Percentiles rank a stretch among this genome's conserved stretches.
Evolutionary conservation across 2,329 filamentous ascomycete genomes (phyloP).

Genomic region (Exophiala viscosa): DNA sequence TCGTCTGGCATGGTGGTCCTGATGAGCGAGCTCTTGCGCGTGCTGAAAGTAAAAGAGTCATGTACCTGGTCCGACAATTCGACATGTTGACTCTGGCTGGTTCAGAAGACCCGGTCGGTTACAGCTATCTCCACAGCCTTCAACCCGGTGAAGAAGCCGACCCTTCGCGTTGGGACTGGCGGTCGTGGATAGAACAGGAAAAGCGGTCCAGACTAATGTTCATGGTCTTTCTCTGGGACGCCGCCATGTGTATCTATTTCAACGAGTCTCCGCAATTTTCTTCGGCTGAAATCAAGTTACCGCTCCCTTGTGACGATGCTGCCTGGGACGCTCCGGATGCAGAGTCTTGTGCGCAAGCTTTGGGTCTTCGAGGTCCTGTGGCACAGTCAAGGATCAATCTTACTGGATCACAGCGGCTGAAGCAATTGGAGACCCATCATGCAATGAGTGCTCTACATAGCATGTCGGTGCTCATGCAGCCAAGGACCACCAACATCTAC

Average conservation of each 20-base stretch:
- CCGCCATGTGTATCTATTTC: slow-evolving; percentile 67
- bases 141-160: slow-evolving; percentile 46
- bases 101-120: slow-evolving; percentile 44
- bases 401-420: slow-evolving; percentile 60
- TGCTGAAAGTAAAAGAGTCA: slow-evolving; percentile 38
- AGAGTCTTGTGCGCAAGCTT: slow-evolving; percentile 60
- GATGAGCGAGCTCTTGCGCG: slow-evolving; percentile 62
- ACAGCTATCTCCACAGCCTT: slow-evolving; percentile 60
- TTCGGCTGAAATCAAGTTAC: slow-evolving; percentile 60
- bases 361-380: slow-evolving; percentile 60
- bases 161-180: slow-evolving; percentile 60
- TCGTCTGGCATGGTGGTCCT: slow-evolving; percentile 67
- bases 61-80: slow-evolving; percentile 52
- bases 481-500: slow-evolving; percentile 65
- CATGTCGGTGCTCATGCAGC: slow-evolving; percentile 56
- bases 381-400: slow-evolving; percentile 55
- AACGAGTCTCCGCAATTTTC: slow-evolving; percentile 64
- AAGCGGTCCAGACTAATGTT: slow-evolving; percentile 63
- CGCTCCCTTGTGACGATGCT: slow-evolving; percentile 69
- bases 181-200: slow-evolving; percentile 67
- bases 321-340: slow-evolving; percentile 65
- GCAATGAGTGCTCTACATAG: slow-evolving; percentile 61
- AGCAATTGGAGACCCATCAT: slow-evolving; percentile 62
- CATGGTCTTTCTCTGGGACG: slow-evolving; percentile 61
- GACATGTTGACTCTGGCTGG: slow-evolving; percentile 55